Conservation (phyloP, 2,329 filamentous ascomycete genomes). For the Epichloe sibirici region DNA sequence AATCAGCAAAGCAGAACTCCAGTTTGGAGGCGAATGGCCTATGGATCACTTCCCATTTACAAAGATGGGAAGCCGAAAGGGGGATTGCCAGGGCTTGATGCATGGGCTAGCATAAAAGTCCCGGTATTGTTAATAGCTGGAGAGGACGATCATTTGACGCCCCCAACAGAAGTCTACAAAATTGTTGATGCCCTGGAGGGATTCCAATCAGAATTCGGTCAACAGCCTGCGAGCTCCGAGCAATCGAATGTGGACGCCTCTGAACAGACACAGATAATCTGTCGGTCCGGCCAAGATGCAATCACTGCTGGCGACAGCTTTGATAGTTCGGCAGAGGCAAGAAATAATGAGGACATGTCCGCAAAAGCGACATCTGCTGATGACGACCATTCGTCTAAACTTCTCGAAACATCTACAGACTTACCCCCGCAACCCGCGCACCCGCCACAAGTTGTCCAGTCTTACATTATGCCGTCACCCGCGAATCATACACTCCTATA, state of each 20-base stretch:
- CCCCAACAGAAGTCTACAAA: constrained; percentile 55
- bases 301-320: not conserved
- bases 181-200: constrained; percentile 37
- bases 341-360: not conserved
- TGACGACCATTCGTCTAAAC: constrained; percentile 33
- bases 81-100: constrained; percentile 55
- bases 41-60: constrained; percentile 54
- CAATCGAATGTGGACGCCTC: not conserved
- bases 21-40: constrained; percentile 73
- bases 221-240: not conserved
- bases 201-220: constrained; percentile 16
- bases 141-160: constrained; percentile 63
- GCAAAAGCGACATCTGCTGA: constrained; percentile 21
- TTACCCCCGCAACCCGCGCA: constrained; percentile 33
- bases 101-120: constrained; percentile 60
- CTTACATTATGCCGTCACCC: constrained; percentile 58
- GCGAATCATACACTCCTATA: constrained; percentile 80
- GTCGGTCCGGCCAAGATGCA: not conserved
- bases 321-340: not conserved
- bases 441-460: constrained; percentile 48
- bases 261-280: not conserved
- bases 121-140: constrained; percentile 73
- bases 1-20: constrained; percentile 75
- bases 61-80: constrained; percentile 38
- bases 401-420: constrained; percentile 25